Evolutionary conservation across 2,329 filamentous ascomycete genomes (phyloP), one percentile per base, ranked within the genome.

Genomic region (Alternaria sp.): DNA sequence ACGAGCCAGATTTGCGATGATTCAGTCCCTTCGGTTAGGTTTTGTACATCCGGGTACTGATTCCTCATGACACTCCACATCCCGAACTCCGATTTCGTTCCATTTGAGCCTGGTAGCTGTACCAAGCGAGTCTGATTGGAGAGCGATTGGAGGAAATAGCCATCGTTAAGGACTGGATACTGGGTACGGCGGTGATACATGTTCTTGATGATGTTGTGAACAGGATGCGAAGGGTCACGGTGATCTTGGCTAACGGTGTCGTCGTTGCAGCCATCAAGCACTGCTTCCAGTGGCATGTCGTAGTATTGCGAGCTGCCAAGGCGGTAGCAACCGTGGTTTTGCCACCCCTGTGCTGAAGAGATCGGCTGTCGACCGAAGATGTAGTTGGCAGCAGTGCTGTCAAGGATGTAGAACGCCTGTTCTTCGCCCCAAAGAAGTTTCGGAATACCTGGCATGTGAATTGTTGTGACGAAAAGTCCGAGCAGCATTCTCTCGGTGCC

Each of bases 331-430:
- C 89, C 89, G 68, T 91, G 89, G 36, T 84, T 82, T 68, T 88
- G 86, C 88, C 89, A 91, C 3, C 88, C 88, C 3, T 84, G 84
- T 3, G 87, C 82, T 3, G 87, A 83, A 9, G 86, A 85, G 84
- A 91, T 89, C 2, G 89, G 80, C 72, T 88, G 86, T 68, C 89
- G 85, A 19, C 89, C 89, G 72, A 87, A 91, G 45, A 91, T 83
- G 71, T 90, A 91, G 70, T 90, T 90, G 61, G 81, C 80, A 5
- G 88, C 88, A 1, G 88, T 89, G 62, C 86, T 89, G 71, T 91
- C 89, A 3, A 90, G 78, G 1, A 89, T 79, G 68, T 90, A 90
- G 64, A 88, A 88, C 0, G 85, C 86, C 76, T 91, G 89, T 71
- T 91, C 89, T 72, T 91, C 89, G 17, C 44, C 44, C 44, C 44